phyloP scores from a whole-genome alignment of 495 filamentous ascomycete species.

The Xylaria intraflava region DNA sequence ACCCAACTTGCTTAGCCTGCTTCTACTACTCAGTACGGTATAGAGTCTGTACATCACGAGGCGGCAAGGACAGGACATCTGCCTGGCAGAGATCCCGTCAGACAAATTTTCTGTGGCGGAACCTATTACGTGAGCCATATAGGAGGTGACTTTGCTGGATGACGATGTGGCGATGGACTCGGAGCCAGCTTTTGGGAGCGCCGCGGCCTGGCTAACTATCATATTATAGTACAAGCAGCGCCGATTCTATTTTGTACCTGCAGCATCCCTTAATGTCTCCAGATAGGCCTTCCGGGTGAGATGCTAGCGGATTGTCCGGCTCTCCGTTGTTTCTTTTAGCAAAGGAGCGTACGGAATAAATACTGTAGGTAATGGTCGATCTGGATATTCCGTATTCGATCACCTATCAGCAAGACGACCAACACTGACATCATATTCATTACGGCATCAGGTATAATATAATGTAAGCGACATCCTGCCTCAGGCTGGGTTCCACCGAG shows the following conservation, averaged over 20 bases:
- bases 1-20: neutral
- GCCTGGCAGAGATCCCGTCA: too few relatives aligned
- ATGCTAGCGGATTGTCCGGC: neutral
- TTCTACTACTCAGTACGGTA: neutral
- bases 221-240: too few relatives aligned
- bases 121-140: conserved; percentile 1
- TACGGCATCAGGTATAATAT: neutral
- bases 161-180: conserved; percentile 7
- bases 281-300: too few relatives aligned
- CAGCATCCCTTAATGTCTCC: too few relatives aligned
- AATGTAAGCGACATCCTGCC: too few relatives aligned
- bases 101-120: too few relatives aligned
- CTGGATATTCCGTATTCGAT: too few relatives aligned
- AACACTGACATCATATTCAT: neutral
- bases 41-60: neutral
- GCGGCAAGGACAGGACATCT: too few relatives aligned
- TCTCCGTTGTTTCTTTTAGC: too few relatives aligned
- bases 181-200: neutral
- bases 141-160: conserved; percentile 2
- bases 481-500: neutral
- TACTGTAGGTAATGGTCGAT: too few relatives aligned
- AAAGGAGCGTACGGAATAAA: too few relatives aligned
- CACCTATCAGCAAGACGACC: neutral
- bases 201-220: neutral
- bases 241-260: too few relatives aligned